Conservation (phyloP, 495 filamentous ascomycete species). For the Bryoglossum gracile region DNA sequence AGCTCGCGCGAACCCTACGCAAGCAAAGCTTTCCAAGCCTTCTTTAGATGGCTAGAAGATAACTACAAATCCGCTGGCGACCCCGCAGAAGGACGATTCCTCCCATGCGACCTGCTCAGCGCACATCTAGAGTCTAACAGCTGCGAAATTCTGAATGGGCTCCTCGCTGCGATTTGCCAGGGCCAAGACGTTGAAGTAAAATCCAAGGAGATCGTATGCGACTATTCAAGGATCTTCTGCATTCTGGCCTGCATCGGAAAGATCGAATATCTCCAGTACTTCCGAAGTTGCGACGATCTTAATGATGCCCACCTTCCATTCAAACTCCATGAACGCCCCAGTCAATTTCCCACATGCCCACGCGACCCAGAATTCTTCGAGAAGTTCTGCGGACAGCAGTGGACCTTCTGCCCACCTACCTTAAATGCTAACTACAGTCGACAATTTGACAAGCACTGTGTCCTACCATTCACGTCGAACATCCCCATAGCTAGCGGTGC, state of each 20-base stretch:
- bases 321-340: slow-evolving; percentile 1
- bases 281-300: slow-evolving; percentile 14
- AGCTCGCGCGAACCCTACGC: background rate
- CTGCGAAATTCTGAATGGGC: slow-evolving; percentile 1
- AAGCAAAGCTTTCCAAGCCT: slow-evolving; percentile 3
- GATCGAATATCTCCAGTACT: slow-evolving; percentile 19
- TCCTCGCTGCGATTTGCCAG: slow-evolving; percentile 1
- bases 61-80: slow-evolving; percentile 1
- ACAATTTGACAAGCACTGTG: slow-evolving; percentile 12
- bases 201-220: slow-evolving; percentile 3
- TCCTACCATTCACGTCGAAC: slow-evolving; percentile 26
- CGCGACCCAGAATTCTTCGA: slow-evolving; percentile 21
- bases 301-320: slow-evolving; percentile 9
- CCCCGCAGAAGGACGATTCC: background rate
- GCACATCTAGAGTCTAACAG: slow-evolving; percentile 6
- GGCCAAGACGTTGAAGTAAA: slow-evolving; percentile 3
- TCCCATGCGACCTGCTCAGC: slow-evolving; percentile 6
- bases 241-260: slow-evolving; percentile 22
- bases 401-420: slow-evolving; percentile 30
- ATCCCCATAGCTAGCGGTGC: slow-evolving; percentile 11
- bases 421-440: slow-evolving; percentile 6
- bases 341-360: slow-evolving; percentile 2
- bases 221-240: slow-evolving; percentile 21
- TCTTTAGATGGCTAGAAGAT: slow-evolving; percentile 2
- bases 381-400: slow-evolving; percentile 28